Evolutionary conservation across 257 asterid species (phyloP).

Genomic region (Asclepias syriaca): DNA sequence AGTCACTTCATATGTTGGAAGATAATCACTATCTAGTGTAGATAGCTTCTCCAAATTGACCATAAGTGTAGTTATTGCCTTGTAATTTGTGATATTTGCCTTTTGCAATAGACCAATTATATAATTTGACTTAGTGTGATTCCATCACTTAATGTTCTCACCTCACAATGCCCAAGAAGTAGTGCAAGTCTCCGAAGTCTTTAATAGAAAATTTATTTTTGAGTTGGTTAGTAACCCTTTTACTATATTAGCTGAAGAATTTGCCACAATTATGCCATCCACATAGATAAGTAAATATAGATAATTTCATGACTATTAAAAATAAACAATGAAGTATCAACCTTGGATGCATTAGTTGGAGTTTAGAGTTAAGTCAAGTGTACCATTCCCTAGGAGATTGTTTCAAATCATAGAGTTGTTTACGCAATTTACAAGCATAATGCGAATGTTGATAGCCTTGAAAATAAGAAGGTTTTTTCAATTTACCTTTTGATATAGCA

Average conservation of each 20-base stretch:
- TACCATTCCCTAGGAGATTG: conserved; percentile 1
- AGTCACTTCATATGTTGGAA: too few relatives aligned
- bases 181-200: background rate
- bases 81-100: too few relatives aligned
- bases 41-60: too few relatives aligned
- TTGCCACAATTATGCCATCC: background rate
- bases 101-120: too few relatives aligned
- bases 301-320: background rate
- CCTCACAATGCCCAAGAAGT: background rate
- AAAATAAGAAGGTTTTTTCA: background rate
- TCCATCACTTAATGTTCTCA: too few relatives aligned
- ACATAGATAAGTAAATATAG: background rate
- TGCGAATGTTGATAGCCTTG: background rate
- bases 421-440: too few relatives aligned
- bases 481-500: too few relatives aligned
- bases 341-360: background rate
- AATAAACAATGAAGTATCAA: background rate
- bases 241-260: background rate
- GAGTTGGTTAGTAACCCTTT: background rate
- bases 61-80: too few relatives aligned
- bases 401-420: background rate
- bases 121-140: too few relatives aligned
- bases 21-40: too few relatives aligned
- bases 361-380: background rate
- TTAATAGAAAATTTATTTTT: too few relatives aligned